Base-by-base conservation (phyloP, 768 basidiomycete species). In the Rhodotorula diobovata region DNA sequence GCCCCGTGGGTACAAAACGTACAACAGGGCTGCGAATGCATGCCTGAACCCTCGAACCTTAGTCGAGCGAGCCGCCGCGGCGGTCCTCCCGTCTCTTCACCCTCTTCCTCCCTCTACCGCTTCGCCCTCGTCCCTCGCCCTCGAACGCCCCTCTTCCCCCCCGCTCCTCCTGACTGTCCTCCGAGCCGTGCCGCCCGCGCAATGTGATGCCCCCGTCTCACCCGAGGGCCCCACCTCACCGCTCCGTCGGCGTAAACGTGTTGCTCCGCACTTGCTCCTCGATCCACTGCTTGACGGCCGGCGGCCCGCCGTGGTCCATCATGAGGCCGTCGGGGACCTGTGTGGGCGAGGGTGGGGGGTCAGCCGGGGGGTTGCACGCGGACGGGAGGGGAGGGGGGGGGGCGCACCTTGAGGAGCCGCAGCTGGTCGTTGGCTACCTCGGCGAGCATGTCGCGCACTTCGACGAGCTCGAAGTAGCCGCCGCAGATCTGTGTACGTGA, bases 301-400 rank as follows among this genome's bases (percentile, higher is more conserved):
- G 65, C 0, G 70, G 70, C 0, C 70, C 70, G 0, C 70, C 70
- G 16, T 66, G 66, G n/a, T 71, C 61, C 70, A 67, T 67, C 70
- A 71, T 71, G 16, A 71, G 23, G 11, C 70, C 70, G 28, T 71
- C 70, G 1, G 70, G 70, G 6, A 71, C 70, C 70, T 71, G 50
- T 5, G 10, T 20, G 2, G 15, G 10, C 5, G 2, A 41, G 39
- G 21, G 5, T 6, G 7, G 3, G 30, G 9, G 1, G 45, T 11
- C 30, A 23, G 41, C 14, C 9, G 16, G 41, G 15, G 20, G 6
- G 37, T n/a, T 20, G 18, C 15, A 15, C 34, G 21, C 21, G 8
- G 35, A 2, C 25, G 16, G 8, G 8, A 21, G 37, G n/a, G 16
- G 32, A 54, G 23, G 25, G 37, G 18, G n/a, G n/a, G 35, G 11